Evolutionary conservation across 225 moss, liverwort and hornwort genomes (phyloP), one percentile per base, ranked within the genome.

Genomic region (Physcomitrium patens): DNA sequence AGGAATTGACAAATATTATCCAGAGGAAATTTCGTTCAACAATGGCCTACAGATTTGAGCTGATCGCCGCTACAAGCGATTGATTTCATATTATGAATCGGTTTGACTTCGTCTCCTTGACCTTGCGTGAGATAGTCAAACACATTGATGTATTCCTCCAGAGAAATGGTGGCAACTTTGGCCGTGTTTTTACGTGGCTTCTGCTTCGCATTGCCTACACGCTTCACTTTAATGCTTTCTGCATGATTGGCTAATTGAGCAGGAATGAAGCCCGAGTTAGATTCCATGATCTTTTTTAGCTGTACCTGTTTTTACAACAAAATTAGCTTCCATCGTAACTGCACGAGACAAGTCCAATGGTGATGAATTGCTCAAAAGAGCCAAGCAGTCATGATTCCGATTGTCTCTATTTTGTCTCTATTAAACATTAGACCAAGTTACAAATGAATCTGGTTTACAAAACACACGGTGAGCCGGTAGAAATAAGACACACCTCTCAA

Each of bases 81-180:
- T 17, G 8, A 16, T 26, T 44, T 59, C 49, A 43, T 9, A 12
- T 75, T 24, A 37, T 46, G 8, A 42, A 48, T 23, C 9, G 69
- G 80, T 65, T 60, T 63, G 50, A 80, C 52, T 11, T 65, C 13
- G 12, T 59, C 76, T 76, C 76, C 80, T 20, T 65, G 26, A 50
- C 80, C 71, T 50, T 22, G 31, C 14, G 76, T 80, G 12, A 80
- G 80, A 65, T 10, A 10, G 58, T 65, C 5, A 20, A 76, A 71
- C 52, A 70, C 59, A 14, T 5, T 0, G 45, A 76, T 10, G 12
- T 76, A 80, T 17, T 73, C 58, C 60, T 71, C 52, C 65, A 76
- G 27, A 52, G 43, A 42, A 49, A 76, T 70, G 15, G 56, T 2
- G 51, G 70, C 22, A 24, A 80, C 3, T 50, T 12, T 26, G 27